These are phyloP conservation scores for Gastrolobium villosum DNA, from an alignment of 306 rosid genomes.

Conservation along the genomic window DNA sequence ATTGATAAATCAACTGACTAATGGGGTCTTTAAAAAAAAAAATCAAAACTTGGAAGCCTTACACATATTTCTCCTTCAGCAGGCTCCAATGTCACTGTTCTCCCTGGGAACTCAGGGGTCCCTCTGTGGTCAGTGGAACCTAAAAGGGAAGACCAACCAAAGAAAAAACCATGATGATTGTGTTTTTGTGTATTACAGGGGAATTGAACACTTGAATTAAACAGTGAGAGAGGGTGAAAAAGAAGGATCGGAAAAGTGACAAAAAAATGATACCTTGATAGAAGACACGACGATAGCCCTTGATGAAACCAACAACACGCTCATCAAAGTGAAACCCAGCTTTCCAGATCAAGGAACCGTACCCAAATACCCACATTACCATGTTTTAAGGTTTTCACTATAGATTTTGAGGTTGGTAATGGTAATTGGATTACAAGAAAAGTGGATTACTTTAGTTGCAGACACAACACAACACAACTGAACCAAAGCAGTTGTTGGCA, in stretches of 20 bases:
- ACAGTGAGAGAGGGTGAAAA: neutral
- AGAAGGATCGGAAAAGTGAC: neutral
- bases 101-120: conserved; percentile 85
- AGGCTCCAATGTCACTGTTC: conserved; percentile 92
- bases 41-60: conserved; percentile 43
- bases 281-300: conserved; percentile 93
- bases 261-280: conserved; percentile 68
- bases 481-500: neutral
- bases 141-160: conserved; percentile 52
- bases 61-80: conserved; percentile 89
- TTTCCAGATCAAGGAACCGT: conserved; percentile 85
- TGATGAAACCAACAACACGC: conserved; percentile 78
- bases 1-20: neutral
- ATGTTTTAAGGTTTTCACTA: conserved; percentile 42
- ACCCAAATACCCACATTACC: conserved; percentile 96
- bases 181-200: neutral
- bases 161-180: conserved; percentile 6
- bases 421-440: neutral
- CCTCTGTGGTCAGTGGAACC: conserved; percentile 99
- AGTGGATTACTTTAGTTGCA: neutral
- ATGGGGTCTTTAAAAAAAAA: neutral
- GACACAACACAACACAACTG: neutral
- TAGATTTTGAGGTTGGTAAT: neutral
- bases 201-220: neutral
- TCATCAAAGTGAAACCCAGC: conserved; percentile 81